phyloP scores from a whole-genome alignment of 257 asterid genomes.

The Lavandula angustifolia region DNA sequence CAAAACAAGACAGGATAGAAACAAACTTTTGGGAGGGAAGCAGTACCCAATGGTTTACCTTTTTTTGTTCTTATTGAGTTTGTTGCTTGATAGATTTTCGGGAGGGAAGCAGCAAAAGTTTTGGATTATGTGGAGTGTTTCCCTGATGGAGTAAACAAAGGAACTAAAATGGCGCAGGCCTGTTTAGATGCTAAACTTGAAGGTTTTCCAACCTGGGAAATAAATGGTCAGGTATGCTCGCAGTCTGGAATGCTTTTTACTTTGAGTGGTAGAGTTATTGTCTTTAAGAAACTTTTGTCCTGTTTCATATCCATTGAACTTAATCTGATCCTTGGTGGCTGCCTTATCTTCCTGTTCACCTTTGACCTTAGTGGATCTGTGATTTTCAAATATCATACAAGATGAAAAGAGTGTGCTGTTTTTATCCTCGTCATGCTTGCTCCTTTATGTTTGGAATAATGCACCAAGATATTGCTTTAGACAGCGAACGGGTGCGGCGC shows the following conservation, averaged over 20 bases:
- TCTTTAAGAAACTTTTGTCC: constrained; percentile 1
- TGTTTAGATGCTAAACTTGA: constrained; percentile 69
- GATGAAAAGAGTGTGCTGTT: neutral
- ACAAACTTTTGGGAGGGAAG: too few relatives aligned
- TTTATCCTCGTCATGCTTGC: neutral
- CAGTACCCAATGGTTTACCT: neutral
- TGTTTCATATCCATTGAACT: neutral
- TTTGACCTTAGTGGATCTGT: neutral
- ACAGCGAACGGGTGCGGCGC: neutral
- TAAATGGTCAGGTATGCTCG: constrained; percentile 69
- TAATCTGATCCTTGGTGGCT: constrained; percentile 9
- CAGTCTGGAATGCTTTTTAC: neutral
- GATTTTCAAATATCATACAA: neutral
- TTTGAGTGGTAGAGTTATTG: neutral
- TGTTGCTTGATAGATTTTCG: constrained; percentile 65
- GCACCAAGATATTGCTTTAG: constrained; percentile 7
- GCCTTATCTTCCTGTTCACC: constrained; percentile 4
- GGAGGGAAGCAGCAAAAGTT: constrained; percentile 73
- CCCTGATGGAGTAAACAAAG: constrained; percentile 77
- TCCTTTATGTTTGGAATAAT: neutral
- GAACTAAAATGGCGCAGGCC: constrained; percentile 68
- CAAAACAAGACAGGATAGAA: too few relatives aligned
- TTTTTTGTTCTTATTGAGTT: constrained; percentile 24
- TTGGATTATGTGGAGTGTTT: constrained; percentile 94
- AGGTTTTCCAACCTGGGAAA: constrained; percentile 94